Base-by-base conservation (phyloP, 805 yeast species). In the Wickerhamomyces strasburgensis region DNA sequence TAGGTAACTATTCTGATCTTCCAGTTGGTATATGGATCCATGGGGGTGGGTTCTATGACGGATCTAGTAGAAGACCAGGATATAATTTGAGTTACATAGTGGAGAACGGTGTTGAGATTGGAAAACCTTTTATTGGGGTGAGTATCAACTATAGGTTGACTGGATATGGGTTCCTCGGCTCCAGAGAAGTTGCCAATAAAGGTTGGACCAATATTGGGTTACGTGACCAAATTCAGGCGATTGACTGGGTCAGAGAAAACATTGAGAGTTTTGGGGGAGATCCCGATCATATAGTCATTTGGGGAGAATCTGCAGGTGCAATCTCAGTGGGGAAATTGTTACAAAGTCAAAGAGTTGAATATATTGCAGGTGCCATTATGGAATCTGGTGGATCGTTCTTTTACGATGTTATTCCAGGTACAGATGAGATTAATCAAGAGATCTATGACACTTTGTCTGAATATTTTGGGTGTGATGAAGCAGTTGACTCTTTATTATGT, bases 241-340 rank as follows among this genome's bases (percentile, higher is more conserved):
- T 61, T 19, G 47, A 54, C 14, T 65, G 70, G 71, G 51, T 57
- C 14, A 40, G 51, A 27, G 50, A 54, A 27, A 54, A 64, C 43
- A 64, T 64, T 33, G 44, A 30, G 9, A 32, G 38, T 24, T 64
- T 65, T 44, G 68, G 68, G 11, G 70, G 70, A 18, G 52, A 65
- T 38, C 54, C 61, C 1, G 42, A 48, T 19, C 46, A 44, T 37
- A 54, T 65, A 14, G 62, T 67, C 2, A 45, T 65, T n/a, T 50
- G 58, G 44, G 70, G 70, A 7, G 61, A 61, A 42, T 47, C 58
- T 29, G 68, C 70, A 7, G 70, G 70, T 18, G 67, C 52, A 2
- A 37, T 38, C 21, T 31, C 47, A 16, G 46, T 43, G 16, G 49
- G 47, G 13, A 37, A 42, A 37, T 27, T 47, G 19, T 7, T 47